Conservation (phyloP, 805 yeast genomes). For the Barnettozyma pratensis region DNA sequence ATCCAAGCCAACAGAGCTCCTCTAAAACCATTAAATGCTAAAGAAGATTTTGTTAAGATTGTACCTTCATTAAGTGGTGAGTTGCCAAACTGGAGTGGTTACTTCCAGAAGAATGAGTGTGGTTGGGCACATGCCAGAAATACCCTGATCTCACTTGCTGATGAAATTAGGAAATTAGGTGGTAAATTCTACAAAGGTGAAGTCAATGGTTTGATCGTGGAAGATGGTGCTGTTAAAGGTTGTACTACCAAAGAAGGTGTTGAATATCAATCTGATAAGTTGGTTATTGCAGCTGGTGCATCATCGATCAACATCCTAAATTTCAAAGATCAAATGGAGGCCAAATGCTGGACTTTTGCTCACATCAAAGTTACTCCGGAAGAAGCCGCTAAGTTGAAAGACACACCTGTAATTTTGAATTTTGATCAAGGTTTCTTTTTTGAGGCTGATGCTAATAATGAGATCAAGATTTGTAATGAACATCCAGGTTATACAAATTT, state of each 20-base stretch:
- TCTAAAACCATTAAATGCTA: slow-evolving; percentile 2
- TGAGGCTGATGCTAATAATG: slow-evolving; percentile 30
- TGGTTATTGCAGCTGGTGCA: slow-evolving; percentile 32
- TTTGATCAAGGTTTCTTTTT: slow-evolving; percentile 32
- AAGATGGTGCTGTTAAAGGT: not conserved
- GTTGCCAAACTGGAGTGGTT: slow-evolving; percentile 28
- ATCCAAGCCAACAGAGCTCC: slow-evolving; percentile 4
- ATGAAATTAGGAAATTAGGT: slow-evolving; percentile 28
- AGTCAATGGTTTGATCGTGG: slow-evolving; percentile 4
- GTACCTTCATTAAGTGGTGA: not conserved
- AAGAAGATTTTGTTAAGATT: not conserved
- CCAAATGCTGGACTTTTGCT: slow-evolving; percentile 32
- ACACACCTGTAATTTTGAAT: slow-evolving; percentile 29
- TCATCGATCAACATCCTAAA: slow-evolving; percentile 25
- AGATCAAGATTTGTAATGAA: slow-evolving; percentile 30
- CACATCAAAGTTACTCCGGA: slow-evolving; percentile 28
- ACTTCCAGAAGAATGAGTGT: slow-evolving; percentile 25
- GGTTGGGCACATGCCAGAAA: slow-evolving; percentile 33
- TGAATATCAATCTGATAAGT: slow-evolving; percentile 10
- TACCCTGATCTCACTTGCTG: slow-evolving; percentile 25
- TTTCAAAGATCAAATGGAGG: slow-evolving; percentile 27
- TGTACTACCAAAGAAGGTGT: not conserved
- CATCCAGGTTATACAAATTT: slow-evolving; percentile 28
- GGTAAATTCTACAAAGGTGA: slow-evolving; percentile 21
- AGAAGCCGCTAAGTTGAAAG: slow-evolving; percentile 24